Percentiles rank a stretch among this genome's conserved stretches.
Conservation (phyloP, 257 asterid species). For the Apocynum venetum region DNA sequence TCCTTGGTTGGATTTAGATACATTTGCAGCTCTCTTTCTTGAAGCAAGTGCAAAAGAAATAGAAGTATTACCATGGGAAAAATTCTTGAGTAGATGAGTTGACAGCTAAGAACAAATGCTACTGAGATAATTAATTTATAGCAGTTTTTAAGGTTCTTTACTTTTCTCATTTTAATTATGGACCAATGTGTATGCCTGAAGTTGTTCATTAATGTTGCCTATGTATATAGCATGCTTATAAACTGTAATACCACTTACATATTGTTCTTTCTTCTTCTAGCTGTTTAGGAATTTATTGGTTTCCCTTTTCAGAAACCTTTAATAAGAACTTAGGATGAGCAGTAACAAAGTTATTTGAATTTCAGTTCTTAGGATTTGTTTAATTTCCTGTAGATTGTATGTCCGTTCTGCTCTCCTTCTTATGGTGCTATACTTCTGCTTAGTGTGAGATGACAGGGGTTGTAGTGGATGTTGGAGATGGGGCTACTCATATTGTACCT, state of each 20-base stretch:
- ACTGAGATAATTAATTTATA: neutral
- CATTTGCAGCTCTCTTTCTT: neutral
- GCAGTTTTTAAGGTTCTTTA: neutral
- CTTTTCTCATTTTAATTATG: neutral
- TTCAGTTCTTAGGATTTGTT: neutral
- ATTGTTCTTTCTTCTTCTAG: neutral
- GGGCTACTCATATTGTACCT: slow-evolving; percentile 97
- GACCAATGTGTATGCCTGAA: neutral
- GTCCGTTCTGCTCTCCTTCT: slow-evolving; percentile 21
- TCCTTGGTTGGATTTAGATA: neutral
- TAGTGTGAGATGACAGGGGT: slow-evolving; percentile 99
- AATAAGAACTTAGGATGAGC: neutral
- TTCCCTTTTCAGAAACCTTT: neutral
- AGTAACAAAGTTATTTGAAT: neutral
- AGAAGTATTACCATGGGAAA: neutral
- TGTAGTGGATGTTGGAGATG: slow-evolving; percentile 94
- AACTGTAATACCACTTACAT: neutral
- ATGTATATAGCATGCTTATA: neutral
- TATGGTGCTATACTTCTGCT: slow-evolving; percentile 28
- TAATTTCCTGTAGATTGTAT: neutral
- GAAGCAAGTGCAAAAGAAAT: neutral
- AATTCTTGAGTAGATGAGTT: neutral
- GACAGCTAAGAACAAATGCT: neutral
- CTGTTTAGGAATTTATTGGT: neutral
- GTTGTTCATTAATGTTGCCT: neutral